These are phyloP conservation scores for Coprinopsis marcescibilis DNA, from an alignment of 768 basidiomycete species.

Conservation along the genomic window DNA sequence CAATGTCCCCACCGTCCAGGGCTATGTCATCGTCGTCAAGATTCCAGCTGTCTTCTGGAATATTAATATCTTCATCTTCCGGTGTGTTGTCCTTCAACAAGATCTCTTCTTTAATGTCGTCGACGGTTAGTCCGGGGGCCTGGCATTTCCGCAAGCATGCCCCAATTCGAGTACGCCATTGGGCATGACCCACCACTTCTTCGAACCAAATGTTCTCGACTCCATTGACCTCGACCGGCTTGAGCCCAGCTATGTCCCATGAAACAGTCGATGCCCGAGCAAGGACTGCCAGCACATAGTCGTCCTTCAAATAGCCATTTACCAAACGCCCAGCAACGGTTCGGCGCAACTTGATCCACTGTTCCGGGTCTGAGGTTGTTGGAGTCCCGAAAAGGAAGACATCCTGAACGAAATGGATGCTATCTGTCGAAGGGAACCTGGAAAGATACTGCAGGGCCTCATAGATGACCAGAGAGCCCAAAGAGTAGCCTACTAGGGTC, in stretches of 20 bases:
- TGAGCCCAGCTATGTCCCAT: conserved; percentile 49
- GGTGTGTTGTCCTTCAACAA: no score
- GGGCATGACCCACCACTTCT: conserved; percentile 43
- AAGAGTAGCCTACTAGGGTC: conserved; percentile 51
- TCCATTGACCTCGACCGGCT: conserved; percentile 42
- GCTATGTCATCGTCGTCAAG: no score
- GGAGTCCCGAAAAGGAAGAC: conserved; percentile 53
- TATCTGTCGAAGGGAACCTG: conserved; percentile 35
- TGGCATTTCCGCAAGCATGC: conserved; percentile 33
- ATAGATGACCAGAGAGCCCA: conserved; percentile 51
- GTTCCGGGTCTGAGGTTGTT: conserved; percentile 28
- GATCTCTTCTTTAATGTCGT: no score
- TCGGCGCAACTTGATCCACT: conserved; percentile 43
- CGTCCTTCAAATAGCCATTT: conserved; percentile 46
- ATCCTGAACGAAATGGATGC: conserved; percentile 44
- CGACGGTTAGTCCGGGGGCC: no score
- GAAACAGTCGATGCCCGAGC: conserved; percentile 39
- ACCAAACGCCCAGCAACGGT: conserved; percentile 47
- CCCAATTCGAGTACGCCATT: conserved; percentile 46
- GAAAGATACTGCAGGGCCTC: conserved; percentile 48
- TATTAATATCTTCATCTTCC: no score
- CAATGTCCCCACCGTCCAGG: no score
- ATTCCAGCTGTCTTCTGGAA: no score
- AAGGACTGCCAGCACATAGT: conserved; percentile 51
- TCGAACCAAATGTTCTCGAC: conserved; percentile 47